Evolutionary conservation across 352 stramenopile genomes (phyloP), one percentile per base, ranked within the genome.

Genomic region (Plasmopara viticola): DNA sequence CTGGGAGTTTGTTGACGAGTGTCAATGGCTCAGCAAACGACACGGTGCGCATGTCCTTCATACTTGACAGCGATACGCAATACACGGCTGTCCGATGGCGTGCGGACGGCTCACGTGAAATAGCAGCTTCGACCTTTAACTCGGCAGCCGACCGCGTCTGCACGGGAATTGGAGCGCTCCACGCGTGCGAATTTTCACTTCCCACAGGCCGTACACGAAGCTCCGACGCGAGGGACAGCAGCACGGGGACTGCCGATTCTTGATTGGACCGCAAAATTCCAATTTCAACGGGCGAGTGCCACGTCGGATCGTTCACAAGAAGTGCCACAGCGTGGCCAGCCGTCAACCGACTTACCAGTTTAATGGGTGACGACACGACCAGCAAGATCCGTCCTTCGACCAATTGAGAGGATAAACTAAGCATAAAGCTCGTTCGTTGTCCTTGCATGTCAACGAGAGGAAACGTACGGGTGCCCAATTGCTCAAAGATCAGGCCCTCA

Each of bases 401-500:
- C 12, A 93, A 64, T 40, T 84, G 72, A 14, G 83, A 64, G 15
- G 78, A 77, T 53, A 79, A 75, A 25, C 83, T 86, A 12, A 90
- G 60, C 13, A 56, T 69, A 34, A 78, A 89, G 42, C 58, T 78
- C 5, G 82, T 85, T n/a, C 70, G 45, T 17, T 72, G 64, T 8
- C 72, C 72, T 8, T 62, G 56, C 0, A 61, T 66, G 40, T 90
- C 77, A 1, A 89, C 52, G 5, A 92, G 60, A 44, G 74, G 62
- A 51, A 87, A 84, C 10, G 74, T 78, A 38, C 78, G 79, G 25
- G 70, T 74, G 0, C 80, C 80, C 1, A 93, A 42, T 38, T 90
- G 76, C 53, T 93, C 80, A 47, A 90, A 86, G 53, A 88, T 82
- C 18, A 93, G 84, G n/a, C 73, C 78, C 62, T 82, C 64, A n/a